Conservation (phyloP, 176 grass and related monocot species). For the Alloteropsis semialata region DNA sequence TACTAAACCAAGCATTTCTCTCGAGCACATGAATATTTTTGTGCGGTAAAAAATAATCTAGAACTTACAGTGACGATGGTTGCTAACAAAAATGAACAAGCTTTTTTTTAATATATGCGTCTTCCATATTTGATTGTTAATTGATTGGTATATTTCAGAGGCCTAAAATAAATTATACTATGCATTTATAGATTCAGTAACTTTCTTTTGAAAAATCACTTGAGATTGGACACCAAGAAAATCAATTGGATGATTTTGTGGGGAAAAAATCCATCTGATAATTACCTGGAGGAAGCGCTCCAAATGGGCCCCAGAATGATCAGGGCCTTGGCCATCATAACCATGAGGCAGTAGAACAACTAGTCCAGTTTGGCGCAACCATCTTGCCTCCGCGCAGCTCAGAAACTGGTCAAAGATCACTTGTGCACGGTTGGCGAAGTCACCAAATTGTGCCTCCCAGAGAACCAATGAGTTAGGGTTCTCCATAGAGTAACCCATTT, state of each 20-base stretch:
- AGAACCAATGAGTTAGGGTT: constrained; percentile 92
- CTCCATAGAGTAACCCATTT: constrained; percentile 97
- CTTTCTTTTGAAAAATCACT: no score
- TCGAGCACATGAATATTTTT: no score
- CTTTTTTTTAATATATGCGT: no score
- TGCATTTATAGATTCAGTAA: no score
- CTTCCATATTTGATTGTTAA: no score
- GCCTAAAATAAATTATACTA: no score
- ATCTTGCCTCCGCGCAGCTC: constrained; percentile 89
- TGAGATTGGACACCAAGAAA: no score
- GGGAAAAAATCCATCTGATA: background rate
- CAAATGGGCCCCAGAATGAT: constrained; percentile 82
- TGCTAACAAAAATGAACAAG: no score
- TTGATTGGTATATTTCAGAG: no score
- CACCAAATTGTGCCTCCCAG: constrained; percentile 98
- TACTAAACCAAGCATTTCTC: no score
- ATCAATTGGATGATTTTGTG: background rate
- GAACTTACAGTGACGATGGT: no score
- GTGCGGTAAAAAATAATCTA: no score
- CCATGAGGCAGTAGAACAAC: constrained; percentile 86
- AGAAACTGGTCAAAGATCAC: constrained; percentile 98
- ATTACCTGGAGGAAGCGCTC: constrained; percentile 97
- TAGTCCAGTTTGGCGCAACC: constrained; percentile 86
- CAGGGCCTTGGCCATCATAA: constrained; percentile 96
- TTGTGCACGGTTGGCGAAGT: constrained; percentile 91